phyloP scores from a whole-genome alignment of 306 rosid species.

The Begonia loranthoides region DNA sequence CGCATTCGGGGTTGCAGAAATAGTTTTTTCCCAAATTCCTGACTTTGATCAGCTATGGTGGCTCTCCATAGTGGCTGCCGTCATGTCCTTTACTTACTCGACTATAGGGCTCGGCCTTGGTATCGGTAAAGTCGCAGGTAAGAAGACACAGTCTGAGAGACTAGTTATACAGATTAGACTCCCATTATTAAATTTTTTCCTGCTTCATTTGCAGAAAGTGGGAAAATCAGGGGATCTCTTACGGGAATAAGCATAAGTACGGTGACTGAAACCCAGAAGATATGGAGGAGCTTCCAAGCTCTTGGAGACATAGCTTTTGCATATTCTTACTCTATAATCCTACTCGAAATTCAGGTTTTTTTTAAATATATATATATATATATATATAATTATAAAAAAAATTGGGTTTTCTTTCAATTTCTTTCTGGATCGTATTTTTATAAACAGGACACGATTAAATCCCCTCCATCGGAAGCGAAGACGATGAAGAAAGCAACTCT shows the following conservation, averaged over 20 bases:
- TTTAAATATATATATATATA: too few relatives aligned
- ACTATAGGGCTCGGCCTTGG: slow-evolving; percentile 81
- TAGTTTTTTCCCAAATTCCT: slow-evolving; percentile 67
- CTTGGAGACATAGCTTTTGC: slow-evolving; percentile 88
- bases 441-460: slow-evolving; percentile 47
- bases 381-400: background rate
- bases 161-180: background rate
- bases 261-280: slow-evolving; percentile 45
- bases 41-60: slow-evolving; percentile 76
- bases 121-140: slow-evolving; percentile 49
- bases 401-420: background rate
- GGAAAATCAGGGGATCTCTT: slow-evolving; percentile 35
- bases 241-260: slow-evolving; percentile 45
- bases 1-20: slow-evolving; percentile 51
- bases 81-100: slow-evolving; percentile 79
- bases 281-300: slow-evolving; percentile 75
- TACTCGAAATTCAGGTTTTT: slow-evolving; percentile 83
- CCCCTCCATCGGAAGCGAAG: slow-evolving; percentile 52
- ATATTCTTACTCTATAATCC: slow-evolving; percentile 69
- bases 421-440: background rate
- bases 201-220: slow-evolving; percentile 21
- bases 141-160: background rate
- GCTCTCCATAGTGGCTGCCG: slow-evolving; percentile 80
- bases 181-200: background rate
- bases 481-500: slow-evolving; percentile 47